Evolutionary conservation across 495 filamentous ascomycete species (phyloP), one percentile per base, ranked within the genome.

Genomic region (Platismatia glauca): DNA sequence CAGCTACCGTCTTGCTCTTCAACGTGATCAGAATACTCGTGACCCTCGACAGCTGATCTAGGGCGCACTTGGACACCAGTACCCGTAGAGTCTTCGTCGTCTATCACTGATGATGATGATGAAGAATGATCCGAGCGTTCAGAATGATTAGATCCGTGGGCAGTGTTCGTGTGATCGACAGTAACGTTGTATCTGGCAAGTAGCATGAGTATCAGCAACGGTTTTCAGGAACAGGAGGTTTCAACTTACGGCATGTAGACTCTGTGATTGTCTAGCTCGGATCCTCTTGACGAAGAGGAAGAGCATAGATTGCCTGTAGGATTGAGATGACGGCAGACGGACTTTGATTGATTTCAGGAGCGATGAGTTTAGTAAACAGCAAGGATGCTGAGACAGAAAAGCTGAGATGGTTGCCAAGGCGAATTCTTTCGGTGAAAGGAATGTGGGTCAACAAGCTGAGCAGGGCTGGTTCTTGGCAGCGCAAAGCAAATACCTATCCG

Each of bases 1-100:
- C 79, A 77, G 50, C 75, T 71, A 39, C 75, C 76, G 63, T 78
- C 77, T 70, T 82, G 83, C 67, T 84, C 80, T 61, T 76, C 79
- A 35, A 84, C 79, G 31, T 64, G 72, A 53, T 81, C 75, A 43
- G 72, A 70, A 69, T 74, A 79, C 50, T 76, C 78, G 75, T 80
- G 77, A 72, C 79, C 84, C 64, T 74, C 80, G 61, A 70, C 64
- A 52, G 69, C 73, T 46, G 76, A 81, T 65, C 74, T 73, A 13
- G 73, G 71, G 29, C 78, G 77, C 22, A 79, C 72, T 44, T 82
- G 75, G 53, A 79, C 82, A 62, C 75, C 81, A 63, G 79, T 81
- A 57, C 68, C 70, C 57, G 70, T 67, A 38, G 78, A 82, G 52
- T 73, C 79, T 69, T 83, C 82, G 61, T 80, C 82, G 72, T 84